A percentile compares a stretch with the other conserved stretches of the same genome.
Evolutionary conservation across 176 grass and related monocot species (phyloP).

Genomic region (Carex cristatella): DNA sequence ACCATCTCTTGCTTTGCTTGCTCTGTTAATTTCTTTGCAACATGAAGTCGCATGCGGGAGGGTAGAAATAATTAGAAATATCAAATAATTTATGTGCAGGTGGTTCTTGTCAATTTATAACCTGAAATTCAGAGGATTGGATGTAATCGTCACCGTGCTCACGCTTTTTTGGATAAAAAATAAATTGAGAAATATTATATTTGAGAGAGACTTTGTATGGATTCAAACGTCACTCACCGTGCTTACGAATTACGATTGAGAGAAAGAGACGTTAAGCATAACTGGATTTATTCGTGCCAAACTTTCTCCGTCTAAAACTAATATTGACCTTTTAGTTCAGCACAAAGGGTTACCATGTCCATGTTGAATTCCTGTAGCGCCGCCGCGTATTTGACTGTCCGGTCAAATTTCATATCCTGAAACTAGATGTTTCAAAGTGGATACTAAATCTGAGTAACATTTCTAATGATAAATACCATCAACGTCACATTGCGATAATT

Average conservation of each 20-base stretch:
- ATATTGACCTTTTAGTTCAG: neutral
- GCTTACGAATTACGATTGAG: neutral
- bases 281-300: neutral
- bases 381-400: neutral
- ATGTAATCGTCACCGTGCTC: neutral
- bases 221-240: too few species aligned
- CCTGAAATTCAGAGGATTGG: neutral
- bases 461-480: neutral
- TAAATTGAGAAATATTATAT: too few species aligned
- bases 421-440: neutral
- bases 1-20: neutral
- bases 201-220: too few species aligned
- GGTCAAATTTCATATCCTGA: neutral
- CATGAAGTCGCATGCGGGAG: neutral
- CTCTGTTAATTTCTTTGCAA: neutral
- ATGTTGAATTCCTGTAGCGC: neutral
- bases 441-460: neutral
- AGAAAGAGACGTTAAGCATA: neutral
- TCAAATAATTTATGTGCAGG: neutral
- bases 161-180: too few species aligned
- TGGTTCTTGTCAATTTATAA: neutral
- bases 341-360: neutral
- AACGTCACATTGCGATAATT: neutral
- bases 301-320: neutral
- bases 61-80: neutral